These are phyloP conservation scores for Pisolithus thermaeus DNA, from an alignment of 1,284 basidiomycete genomes.

Conservation along the genomic window DNA sequence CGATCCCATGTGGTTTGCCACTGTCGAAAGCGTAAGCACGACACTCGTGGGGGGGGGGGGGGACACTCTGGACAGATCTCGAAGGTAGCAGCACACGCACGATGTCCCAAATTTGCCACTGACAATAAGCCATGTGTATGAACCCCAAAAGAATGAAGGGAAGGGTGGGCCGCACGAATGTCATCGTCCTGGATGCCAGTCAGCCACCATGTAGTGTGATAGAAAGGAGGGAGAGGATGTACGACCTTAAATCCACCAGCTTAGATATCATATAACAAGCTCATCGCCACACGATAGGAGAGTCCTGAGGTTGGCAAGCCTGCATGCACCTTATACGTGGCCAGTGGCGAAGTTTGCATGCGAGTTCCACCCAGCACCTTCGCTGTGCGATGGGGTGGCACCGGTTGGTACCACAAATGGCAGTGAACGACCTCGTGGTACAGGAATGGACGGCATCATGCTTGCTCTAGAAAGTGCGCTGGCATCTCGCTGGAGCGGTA, in stretches of 20 bases:
- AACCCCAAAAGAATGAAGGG: constrained; percentile 11
- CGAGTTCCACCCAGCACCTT: background rate
- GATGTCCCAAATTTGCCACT: constrained; percentile 39
- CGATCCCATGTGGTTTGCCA: constrained; percentile 64
- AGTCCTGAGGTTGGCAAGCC: background rate
- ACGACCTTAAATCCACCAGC: background rate
- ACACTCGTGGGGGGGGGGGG: too few species aligned
- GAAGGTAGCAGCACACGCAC: constrained; percentile 23
- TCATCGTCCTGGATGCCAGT: background rate
- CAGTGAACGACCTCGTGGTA: background rate
- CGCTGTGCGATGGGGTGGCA: background rate
- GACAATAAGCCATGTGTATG: constrained; percentile 22
- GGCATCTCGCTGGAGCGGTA: too few species aligned
- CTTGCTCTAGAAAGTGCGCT: too few species aligned
- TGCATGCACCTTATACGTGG: background rate
- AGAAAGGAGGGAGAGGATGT: background rate
- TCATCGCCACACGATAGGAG: background rate
- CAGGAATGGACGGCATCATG: too few species aligned
- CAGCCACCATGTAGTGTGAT: background rate
- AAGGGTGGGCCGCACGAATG: constrained; percentile 1
- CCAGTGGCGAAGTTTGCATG: background rate
- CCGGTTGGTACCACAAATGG: background rate
- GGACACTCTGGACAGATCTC: constrained; percentile 1
- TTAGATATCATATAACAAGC: background rate
- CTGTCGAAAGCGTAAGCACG: constrained; percentile 25